Base-by-base conservation (phyloP, 345 rosid genomes). In the Hirschfeldia incana region DNA sequence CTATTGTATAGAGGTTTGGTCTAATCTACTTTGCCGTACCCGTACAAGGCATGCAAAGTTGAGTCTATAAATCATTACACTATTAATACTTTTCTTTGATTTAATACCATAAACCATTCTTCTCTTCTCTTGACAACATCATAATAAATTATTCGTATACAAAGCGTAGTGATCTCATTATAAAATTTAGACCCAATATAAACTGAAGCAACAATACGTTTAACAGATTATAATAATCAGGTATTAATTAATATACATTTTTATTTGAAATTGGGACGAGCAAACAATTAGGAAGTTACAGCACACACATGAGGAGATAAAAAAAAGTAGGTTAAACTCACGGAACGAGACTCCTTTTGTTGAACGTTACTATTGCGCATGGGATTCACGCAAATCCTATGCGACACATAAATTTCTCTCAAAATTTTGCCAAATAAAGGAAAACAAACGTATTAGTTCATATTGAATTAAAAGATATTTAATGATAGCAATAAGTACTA, bases 321-420 rank as follows among this genome's bases (percentile, higher is more conserved):
- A 49, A 44, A 13, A 13, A 60, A 32, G 32, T 57, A 29, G 68
- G 72, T 80, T 69, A 64, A 44, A 75, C 66, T 55, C 70, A 21
- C 75, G 58, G 32, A 75, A 64, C 39, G 34, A 55, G 67, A 55
- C 83, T 64, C 58, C 55, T 57, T 75, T 75, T 10, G 63, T 58
- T 39, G 71, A 68, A 80, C 72, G 83, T 75, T 80, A 69, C 79
- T 80, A 67, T 74, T 80, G 79, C 28, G 11, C 83, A 81, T 81
- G 83, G 70, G 76, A 81, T 76, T 81, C 83, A 81, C 83, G 70
- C 80, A 70, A 32, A 70, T 71, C 73, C 74, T 76, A 59, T 76
- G 80, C 65, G 46, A 65, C 57, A 75, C 59, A 57, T 70, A 65
- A 51, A 53, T 39, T 74, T 69, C 7, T 51, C 32, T 37, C 6